Base-by-base conservation (phyloP, 805 yeast species). In the Lipomyces spencermartinsiae region DNA sequence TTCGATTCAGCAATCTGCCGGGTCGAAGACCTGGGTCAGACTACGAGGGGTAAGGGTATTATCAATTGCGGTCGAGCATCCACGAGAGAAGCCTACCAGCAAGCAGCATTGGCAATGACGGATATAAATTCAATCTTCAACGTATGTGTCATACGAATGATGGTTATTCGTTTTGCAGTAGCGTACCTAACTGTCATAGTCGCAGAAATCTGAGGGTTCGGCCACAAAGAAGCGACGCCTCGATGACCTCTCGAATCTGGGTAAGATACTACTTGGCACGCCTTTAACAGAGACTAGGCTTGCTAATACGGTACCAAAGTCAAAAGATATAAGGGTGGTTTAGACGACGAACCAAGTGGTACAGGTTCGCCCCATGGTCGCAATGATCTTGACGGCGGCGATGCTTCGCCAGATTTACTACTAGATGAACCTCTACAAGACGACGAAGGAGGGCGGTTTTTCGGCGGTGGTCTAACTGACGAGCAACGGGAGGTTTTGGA, bases 381-480 rank as follows among this genome's bases (percentile, higher is more conserved):
- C 43, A 19, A 16, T 25, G 39, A 34, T 46, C 25, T 25, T 19
- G 35, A 56, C 34, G 25, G 58, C 25, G 66, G 22, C 14, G 64
- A 49, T 14, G 29, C 53, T 61, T 22, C 19, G 5, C 4, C 8
- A 6, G 49, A 43, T n/a, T 43, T n/a, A 43, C 49, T 1, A 19
- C 25, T 8, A 16, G 62, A 59, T 1, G 65, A 55, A 6, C 64
- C 59, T 5, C 54, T 51, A 7, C 66, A 51, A 5, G 73, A 71
- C 62, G 74, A 72, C 16, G 74, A 72, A 58, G 74, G 74, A 49
- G 74, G 72, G n/a, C 58, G 73, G 12, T 70, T 72, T 60, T 72
- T 64, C 19, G 74, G 74, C 25, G 71, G 71, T 4, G 74, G 74
- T 2, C 59, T 72, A 19, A 63, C 72, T 22, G 66, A 62, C 16